phyloP scores from a whole-genome alignment of 1,284 basidiomycete species.

The Ceratobasidium sp. region DNA sequence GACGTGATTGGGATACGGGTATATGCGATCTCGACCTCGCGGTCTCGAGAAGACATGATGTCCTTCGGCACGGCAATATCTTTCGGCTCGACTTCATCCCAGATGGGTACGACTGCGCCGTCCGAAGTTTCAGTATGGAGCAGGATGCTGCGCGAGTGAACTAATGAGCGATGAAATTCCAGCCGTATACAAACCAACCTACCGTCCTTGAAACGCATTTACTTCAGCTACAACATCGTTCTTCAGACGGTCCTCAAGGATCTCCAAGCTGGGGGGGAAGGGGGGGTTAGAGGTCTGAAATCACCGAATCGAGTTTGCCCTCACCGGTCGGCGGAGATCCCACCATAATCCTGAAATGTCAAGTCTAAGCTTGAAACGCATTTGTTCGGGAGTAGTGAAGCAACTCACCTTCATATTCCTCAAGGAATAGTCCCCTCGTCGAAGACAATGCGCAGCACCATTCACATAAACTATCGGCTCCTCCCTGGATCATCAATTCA shows the following conservation, averaged over 20 bases:
- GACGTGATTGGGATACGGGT: constrained; percentile 91
- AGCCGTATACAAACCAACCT: background rate
- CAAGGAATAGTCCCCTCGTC: constrained; percentile 83
- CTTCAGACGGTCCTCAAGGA: constrained; percentile 91
- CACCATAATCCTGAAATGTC: constrained; percentile 79
- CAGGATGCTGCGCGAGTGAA: constrained; percentile 68
- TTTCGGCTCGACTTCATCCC: constrained; percentile 89
- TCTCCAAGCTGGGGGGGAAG: constrained; percentile 67
- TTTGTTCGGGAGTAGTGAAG: background rate
- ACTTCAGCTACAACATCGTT: constrained; percentile 80
- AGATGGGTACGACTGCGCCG: constrained; percentile 92
- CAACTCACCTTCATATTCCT: constrained; percentile 83
- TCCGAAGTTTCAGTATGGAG: constrained; percentile 92
- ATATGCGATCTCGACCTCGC: constrained; percentile 78
- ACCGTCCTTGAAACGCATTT: constrained; percentile 47
- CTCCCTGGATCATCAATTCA: constrained; percentile 51
- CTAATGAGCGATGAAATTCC: background rate
- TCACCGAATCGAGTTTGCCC: background rate
- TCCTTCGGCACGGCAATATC: constrained; percentile 91
- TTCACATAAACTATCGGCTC: constrained; percentile 97
- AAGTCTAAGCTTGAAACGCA: constrained; percentile 26
- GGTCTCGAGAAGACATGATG: constrained; percentile 79
- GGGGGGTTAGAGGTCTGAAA: background rate
- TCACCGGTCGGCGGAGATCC: constrained; percentile 84
- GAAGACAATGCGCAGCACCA: constrained; percentile 81